Conservation (phyloP, 805 yeast genomes). For the Saccharomycopsis sp. region DNA sequence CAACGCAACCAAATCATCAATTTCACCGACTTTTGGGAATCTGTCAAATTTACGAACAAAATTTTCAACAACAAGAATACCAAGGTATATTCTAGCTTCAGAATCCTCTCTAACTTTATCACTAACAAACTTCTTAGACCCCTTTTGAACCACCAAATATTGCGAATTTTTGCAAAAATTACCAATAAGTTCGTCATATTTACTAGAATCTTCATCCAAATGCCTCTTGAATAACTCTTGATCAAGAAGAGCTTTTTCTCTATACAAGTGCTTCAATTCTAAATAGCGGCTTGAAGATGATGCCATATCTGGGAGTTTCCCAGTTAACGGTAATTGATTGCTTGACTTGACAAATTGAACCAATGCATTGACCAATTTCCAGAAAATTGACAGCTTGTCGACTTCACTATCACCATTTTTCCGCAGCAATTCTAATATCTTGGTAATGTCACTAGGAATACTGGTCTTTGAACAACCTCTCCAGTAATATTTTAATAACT, state of each 20-base stretch:
- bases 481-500: conserved; percentile 41
- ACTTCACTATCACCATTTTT: conserved; percentile 11
- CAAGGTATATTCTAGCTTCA: conserved; percentile 2
- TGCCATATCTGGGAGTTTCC: conserved; percentile 83
- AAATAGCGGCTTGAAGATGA: conserved; percentile 62
- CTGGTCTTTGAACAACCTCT: conserved; percentile 33
- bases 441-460: conserved; percentile 26
- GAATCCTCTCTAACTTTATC: background rate
- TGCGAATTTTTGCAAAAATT: conserved; percentile 59
- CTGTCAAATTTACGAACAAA: conserved; percentile 2
- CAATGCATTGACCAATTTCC: conserved; percentile 56
- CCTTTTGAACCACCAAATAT: conserved; percentile 43
- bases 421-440: conserved; percentile 26
- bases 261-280: conserved; percentile 49
- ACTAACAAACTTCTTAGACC: conserved; percentile 2
- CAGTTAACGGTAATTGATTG: conserved; percentile 57
- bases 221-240: conserved; percentile 32
- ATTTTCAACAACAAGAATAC: conserved; percentile 23
- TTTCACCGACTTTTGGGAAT: conserved; percentile 15
- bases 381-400: conserved; percentile 32
- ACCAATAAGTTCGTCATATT: conserved; percentile 33
- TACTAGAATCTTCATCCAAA: conserved; percentile 28
- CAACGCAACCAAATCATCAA: background rate
- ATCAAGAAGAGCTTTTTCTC: conserved; percentile 48
- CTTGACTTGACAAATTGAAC: conserved; percentile 38